These are phyloP conservation scores for Calonectria hawksworthii DNA, from an alignment of 2,329 filamentous ascomycete species.

Conservation along the genomic window DNA sequence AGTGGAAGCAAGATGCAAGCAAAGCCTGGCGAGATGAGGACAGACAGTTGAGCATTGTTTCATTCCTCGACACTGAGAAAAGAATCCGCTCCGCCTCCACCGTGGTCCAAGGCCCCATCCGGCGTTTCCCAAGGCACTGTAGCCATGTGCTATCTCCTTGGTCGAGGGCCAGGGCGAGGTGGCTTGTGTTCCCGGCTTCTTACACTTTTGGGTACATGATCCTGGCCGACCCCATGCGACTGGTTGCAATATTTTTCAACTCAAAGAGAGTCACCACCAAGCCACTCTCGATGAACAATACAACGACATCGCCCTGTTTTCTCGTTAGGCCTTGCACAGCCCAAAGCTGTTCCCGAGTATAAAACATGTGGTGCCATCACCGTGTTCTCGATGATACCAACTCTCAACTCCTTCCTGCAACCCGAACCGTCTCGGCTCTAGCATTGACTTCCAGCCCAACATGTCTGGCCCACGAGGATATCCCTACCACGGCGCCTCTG, in stretches of 20 bases:
- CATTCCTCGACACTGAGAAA: neutral
- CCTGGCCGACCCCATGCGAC: neutral
- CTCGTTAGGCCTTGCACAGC: neutral
- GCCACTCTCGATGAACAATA: neutral
- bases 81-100: neutral
- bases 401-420: neutral
- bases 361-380: neutral
- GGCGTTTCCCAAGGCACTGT: neutral
- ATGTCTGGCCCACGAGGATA: neutral
- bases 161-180: neutral
- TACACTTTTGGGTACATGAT: neutral
- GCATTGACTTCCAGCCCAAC: neutral
- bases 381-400: neutral
- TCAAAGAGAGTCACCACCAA: neutral
- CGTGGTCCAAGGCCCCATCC: neutral
- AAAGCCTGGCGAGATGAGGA: neutral
- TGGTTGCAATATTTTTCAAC: neutral
- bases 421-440: neutral
- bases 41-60: neutral
- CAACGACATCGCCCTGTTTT: neutral
- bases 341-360: neutral
- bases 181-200: neutral
- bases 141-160: neutral
- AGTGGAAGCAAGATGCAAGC: neutral
- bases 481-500: no score